phyloP scores from a whole-genome alignment of 257 asterid genomes.

The Solanum ossicruentum region DNA sequence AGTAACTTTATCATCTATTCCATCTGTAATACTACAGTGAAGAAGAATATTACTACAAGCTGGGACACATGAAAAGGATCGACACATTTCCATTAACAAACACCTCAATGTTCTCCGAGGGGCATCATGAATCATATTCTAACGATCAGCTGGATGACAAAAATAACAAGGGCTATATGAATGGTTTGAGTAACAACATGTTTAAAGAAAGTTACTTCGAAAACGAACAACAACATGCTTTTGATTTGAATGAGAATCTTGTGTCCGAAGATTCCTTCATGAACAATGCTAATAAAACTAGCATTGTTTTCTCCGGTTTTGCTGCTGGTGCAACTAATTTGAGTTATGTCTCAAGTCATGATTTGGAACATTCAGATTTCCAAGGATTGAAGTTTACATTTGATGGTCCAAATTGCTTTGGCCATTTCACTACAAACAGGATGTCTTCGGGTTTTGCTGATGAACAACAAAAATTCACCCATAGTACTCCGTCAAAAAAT shows the following conservation, averaged over 20 bases:
- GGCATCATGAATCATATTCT: background rate
- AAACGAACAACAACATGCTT: conserved; percentile 4
- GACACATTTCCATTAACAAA: background rate
- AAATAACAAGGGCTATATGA: background rate
- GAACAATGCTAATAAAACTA: background rate
- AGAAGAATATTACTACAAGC: background rate
- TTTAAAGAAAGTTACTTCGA: background rate
- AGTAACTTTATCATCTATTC: background rate
- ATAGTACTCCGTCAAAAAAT: conserved; percentile 2
- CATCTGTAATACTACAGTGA: background rate
- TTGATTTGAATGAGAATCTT: conserved; percentile 13
- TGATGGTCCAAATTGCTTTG: background rate
- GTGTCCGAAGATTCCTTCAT: background rate
- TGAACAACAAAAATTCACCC: background rate
- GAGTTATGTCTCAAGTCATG: background rate
- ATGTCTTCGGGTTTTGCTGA: background rate
- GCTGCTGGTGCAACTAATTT: background rate
- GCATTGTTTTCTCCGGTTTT: background rate
- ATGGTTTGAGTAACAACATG: background rate
- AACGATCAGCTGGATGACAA: background rate
- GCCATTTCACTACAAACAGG: background rate
- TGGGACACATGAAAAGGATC: background rate
- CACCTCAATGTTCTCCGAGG: background rate
- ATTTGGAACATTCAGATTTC: background rate
- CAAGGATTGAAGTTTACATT: background rate